Evolutionary conservation across 306 rosid genomes (phyloP), one percentile per base, ranked within the genome.

Genomic region (Cucurbita ficifolia): DNA sequence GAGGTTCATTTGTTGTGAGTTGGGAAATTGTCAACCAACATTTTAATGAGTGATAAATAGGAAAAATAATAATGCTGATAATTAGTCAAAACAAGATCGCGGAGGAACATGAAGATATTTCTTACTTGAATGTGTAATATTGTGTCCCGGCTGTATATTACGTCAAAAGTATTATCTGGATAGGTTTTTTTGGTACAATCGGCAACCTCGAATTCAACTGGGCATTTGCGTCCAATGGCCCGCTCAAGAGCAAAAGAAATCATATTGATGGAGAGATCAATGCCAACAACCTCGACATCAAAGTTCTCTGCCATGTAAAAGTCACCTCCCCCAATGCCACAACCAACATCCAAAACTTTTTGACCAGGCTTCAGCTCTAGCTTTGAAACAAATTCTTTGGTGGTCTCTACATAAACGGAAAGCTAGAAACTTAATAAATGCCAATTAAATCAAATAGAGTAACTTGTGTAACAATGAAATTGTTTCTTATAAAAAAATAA

Each of bases 251-350:
- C 98, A 70, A 89, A 86, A 36, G 98, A 94, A 77, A 94, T 85
- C 98, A 94, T 91, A 79, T 94, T 94, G 69, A 94, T 77, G 42
- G 98, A 94, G 76, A 90, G 95, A 86, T 91, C 98, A 76, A 94
- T 86, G 55, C 96, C 97, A 45, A 90, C 88, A 74, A 91, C 98
- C 79, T 90, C 95, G 43, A 82, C 97, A 78, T 86, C 89, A 75
- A 83, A 94, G 39, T 84, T 87, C 74, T 79, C 84, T 67, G 97
- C 97, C 97, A 94, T 89, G 85, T 94, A 94, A 70, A 90, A 90
- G 86, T 90, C 98, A 64, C 96, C 96, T 49, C 97, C 98, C 50
- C 98, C 98, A 76, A 83, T 89, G 76, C 98, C 98, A 79, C 98
- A 94, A 57, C 98, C 97, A 76, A 94, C 97, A 84, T 94, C 98